A percentile compares a stretch with the other conserved stretches of the same genome.
These are phyloP conservation scores for Vickermania spadyakhi DNA, from an alignment of 208 protist genomes.

Conservation along the genomic window DNA sequence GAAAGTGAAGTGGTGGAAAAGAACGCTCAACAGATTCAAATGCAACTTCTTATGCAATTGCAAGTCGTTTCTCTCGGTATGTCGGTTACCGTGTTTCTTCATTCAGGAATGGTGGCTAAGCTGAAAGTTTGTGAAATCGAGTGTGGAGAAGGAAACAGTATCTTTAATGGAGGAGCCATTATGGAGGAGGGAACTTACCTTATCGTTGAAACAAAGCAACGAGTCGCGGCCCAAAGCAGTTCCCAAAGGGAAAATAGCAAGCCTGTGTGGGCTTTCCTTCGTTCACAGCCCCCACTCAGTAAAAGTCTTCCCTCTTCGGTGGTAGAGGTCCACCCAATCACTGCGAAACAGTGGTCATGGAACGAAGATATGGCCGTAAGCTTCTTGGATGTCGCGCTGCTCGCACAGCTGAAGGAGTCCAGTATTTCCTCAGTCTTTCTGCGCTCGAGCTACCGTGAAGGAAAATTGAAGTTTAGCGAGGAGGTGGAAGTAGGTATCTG, in stretches of 20 bases:
- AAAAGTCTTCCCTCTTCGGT: not conserved
- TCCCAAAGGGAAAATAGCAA: conserved; percentile 4
- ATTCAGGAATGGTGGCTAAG: conserved; percentile 52
- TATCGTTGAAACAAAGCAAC: conserved; percentile 63
- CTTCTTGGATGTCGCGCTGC: conserved; percentile 43
- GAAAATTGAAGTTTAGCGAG: conserved; percentile 19
- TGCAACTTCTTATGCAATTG: conserved; percentile 68
- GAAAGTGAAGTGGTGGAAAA: conserved; percentile 90
- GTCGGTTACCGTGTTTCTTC: conserved; percentile 56
- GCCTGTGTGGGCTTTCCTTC: conserved; percentile 48
- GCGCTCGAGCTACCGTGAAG: conserved; percentile 27
- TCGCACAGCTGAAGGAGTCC: conserved; percentile 35
- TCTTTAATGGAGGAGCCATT: conserved; percentile 42
- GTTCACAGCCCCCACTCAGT: conserved; percentile 11
- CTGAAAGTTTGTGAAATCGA: conserved; percentile 59
- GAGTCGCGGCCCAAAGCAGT: conserved; percentile 6
- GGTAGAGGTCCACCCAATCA: conserved; percentile 2
- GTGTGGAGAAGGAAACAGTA: conserved; percentile 19
- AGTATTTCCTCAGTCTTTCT: conserved; percentile 62
- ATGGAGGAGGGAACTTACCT: conserved; percentile 84
- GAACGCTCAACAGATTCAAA: conserved; percentile 80
- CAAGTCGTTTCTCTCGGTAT: conserved; percentile 77
- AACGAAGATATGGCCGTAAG: conserved; percentile 26
- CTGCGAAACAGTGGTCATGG: conserved; percentile 37
- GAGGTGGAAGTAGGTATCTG: conserved; percentile 15